Evolutionary conservation across 768 basidiomycete species (phyloP).

Genomic region (Calocybe cyanea): DNA sequence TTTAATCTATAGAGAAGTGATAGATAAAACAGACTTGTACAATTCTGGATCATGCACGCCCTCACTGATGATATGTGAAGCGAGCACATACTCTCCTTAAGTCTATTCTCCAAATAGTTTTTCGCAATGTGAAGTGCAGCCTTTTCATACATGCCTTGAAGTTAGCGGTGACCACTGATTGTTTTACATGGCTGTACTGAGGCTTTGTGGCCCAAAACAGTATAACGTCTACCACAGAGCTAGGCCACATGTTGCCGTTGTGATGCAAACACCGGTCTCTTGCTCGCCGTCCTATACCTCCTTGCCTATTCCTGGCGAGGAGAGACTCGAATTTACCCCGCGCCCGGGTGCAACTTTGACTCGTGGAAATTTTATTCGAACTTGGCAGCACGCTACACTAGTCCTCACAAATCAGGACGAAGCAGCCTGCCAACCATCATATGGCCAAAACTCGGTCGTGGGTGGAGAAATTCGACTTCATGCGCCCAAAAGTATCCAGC

Average conservation of each 20-base stretch:
- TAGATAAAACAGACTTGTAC: too few relatives aligned
- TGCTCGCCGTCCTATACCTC: conserved; percentile 29
- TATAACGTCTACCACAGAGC: neutral
- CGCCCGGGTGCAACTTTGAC: conserved; percentile 21
- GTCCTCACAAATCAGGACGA: conserved; percentile 35
- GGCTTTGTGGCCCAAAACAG: too few relatives aligned
- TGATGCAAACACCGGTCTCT: conserved; percentile 11
- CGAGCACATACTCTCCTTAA: too few relatives aligned
- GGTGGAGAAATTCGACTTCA: conserved; percentile 33
- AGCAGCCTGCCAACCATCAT: conserved; percentile 26
- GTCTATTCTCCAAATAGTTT: too few relatives aligned
- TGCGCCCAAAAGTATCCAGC: conserved; percentile 24
- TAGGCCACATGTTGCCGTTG: conserved; percentile 1
- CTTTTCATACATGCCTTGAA: too few relatives aligned
- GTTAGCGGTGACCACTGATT: too few relatives aligned
- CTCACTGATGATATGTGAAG: too few relatives aligned
- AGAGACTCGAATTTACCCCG: conserved; percentile 35
- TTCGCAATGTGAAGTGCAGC: too few relatives aligned
- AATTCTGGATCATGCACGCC: too few relatives aligned
- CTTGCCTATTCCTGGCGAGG: conserved; percentile 28
- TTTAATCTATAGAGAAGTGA: too few relatives aligned
- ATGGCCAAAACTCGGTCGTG: conserved; percentile 30
- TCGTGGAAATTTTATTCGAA: conserved; percentile 25
- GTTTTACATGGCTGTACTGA: too few relatives aligned
- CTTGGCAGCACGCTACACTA: conserved; percentile 32